A percentile compares a stretch with the other conserved stretches of the same genome.
Conservation (phyloP, 139 green algal species). For the Spirogloea muscicola region DNA sequence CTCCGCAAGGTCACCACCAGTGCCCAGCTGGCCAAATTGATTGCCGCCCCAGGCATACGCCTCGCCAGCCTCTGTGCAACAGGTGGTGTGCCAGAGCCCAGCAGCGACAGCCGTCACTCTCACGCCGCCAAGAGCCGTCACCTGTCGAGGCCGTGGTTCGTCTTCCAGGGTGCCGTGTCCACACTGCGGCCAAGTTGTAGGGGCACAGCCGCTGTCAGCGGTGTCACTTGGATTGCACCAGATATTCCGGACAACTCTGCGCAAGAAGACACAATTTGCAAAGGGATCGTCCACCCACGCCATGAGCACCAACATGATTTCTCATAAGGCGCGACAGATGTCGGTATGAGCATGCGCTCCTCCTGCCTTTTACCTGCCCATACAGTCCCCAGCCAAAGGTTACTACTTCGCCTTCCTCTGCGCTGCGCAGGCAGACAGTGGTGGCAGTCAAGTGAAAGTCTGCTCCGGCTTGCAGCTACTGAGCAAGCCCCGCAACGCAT, state of each 20-base stretch:
- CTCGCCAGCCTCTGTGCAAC: slow-evolving; percentile 40
- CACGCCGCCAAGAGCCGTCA: slow-evolving; percentile 14
- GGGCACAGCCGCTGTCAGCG: not conserved
- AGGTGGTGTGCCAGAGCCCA: slow-evolving; percentile 51
- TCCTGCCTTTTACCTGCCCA: slow-evolving; percentile 10
- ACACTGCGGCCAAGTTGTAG: not conserved
- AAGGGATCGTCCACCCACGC: not conserved
- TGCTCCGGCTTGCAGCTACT: no score
- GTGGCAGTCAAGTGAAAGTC: no score
- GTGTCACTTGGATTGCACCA: not conserved
- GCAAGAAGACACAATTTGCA: not conserved
- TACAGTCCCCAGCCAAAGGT: slow-evolving; percentile 17
- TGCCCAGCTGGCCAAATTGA: slow-evolving; percentile 48
- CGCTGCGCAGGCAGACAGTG: no score
- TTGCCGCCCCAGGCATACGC: slow-evolving; percentile 64
- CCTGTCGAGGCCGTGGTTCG: not conserved
- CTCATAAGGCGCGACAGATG: not conserved
- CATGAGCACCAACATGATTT: not conserved
- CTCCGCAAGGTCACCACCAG: slow-evolving; percentile 29
- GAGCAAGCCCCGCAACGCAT: no score
- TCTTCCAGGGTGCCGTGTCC: slow-evolving; percentile 9
- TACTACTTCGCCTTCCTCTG: slow-evolving; percentile 5
- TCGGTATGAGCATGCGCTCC: not conserved
- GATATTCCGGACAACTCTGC: no score
- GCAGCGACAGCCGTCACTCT: slow-evolving; percentile 31